These are phyloP conservation scores for Lizonia empirigonia DNA, from an alignment of 2,329 filamentous ascomycete genomes.

Conservation along the genomic window DNA sequence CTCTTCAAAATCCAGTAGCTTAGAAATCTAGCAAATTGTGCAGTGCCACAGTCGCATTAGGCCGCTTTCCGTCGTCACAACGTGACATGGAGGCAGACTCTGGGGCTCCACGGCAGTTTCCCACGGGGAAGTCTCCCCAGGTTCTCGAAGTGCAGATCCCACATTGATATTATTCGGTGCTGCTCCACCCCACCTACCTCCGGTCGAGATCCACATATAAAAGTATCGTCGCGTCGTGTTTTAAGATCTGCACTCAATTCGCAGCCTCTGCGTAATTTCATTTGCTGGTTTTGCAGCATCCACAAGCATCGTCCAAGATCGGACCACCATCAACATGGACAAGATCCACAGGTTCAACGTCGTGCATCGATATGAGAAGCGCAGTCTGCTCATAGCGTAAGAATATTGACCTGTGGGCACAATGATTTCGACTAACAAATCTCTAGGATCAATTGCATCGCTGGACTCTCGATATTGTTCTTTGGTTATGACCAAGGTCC, in stretches of 20 bases:
- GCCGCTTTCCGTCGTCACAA: not conserved
- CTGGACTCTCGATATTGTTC: conserved; percentile 40
- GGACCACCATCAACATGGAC: conserved; percentile 28
- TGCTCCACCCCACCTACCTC: conserved; percentile 4
- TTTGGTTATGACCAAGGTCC: conserved; percentile 44
- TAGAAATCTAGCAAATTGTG: not conserved
- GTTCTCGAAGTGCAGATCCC: not conserved
- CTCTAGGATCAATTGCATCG: conserved; percentile 37
- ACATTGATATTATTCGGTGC: conserved; percentile 9
- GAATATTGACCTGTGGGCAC: not conserved
- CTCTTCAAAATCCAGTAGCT: not conserved
- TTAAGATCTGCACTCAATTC: not conserved
- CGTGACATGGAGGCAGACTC: not conserved
- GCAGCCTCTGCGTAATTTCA: no score
- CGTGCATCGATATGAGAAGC: conserved; percentile 36
- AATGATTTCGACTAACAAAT: not conserved
- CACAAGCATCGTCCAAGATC: no score
- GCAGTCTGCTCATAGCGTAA: conserved; percentile 34
- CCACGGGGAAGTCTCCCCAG: conserved; percentile 10
- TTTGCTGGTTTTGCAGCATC: no score
- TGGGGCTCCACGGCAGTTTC: conserved; percentile 5
- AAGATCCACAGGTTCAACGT: conserved; percentile 34
- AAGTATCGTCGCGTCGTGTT: not conserved
- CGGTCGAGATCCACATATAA: conserved; percentile 5
- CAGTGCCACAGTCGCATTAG: not conserved